phyloP scores from a whole-genome alignment of 2,329 filamentous ascomycete genomes.

The Ophiostoma triangulosporum region DNA sequence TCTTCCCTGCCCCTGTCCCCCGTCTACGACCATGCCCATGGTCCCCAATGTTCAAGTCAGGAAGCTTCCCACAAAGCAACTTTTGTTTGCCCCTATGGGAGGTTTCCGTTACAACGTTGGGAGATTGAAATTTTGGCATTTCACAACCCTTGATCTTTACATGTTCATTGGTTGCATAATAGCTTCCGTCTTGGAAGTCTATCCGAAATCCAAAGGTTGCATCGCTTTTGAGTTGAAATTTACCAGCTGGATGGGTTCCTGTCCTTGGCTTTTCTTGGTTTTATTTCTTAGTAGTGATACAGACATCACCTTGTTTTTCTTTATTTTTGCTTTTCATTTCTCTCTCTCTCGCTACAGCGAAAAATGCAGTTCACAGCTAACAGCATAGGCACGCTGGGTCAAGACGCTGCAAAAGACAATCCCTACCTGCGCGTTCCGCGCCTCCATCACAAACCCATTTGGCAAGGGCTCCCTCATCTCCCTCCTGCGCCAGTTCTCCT shows the following conservation, averaged over 20 bases:
- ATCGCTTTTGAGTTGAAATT: constrained; percentile 96
- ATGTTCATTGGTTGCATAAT: constrained; percentile 52
- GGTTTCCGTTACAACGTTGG: constrained; percentile 98
- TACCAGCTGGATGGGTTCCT: constrained; percentile 35
- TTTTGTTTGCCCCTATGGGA: constrained; percentile 49
- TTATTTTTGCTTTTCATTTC: constrained; percentile 13
- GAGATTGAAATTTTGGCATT: constrained; percentile 61
- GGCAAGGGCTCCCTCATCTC: constrained; percentile 91
- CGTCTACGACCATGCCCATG: constrained; percentile 15
- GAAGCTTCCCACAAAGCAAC: constrained; percentile 52
- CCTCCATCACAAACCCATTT: constrained; percentile 89
- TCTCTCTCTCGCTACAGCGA: constrained; percentile 14
- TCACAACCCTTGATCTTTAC: constrained; percentile 52
- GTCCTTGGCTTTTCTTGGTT: constrained; percentile 27
- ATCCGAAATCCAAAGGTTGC: constrained; percentile 62
- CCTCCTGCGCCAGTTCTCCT: constrained; percentile 82
- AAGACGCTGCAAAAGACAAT: constrained; percentile 77
- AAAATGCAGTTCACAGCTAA: background rate
- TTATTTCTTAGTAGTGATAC: constrained; percentile 97
- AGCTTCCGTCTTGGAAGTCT: constrained; percentile 77
- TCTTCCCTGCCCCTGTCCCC: constrained; percentile 7
- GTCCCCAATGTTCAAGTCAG: constrained; percentile 67
- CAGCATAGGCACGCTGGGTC: constrained; percentile 75
- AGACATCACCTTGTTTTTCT: constrained; percentile 38
- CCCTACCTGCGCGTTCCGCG: constrained; percentile 88